Percentiles rank a stretch among this genome's conserved stretches.
Conservation (phyloP, 257 asterid genomes). For the Solanum rostratum region DNA sequence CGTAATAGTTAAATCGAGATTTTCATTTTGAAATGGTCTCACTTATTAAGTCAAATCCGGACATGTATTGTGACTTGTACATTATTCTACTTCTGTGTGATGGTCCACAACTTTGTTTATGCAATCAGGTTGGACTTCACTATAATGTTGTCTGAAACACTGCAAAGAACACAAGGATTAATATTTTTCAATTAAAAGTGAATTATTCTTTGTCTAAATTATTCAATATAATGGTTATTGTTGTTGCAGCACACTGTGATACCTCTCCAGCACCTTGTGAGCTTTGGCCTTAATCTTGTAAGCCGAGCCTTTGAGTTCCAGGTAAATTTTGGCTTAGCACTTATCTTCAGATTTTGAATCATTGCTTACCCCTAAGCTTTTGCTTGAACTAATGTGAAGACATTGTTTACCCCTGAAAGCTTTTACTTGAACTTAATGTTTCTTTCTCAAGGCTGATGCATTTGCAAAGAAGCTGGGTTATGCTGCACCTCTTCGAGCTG, state of each 20-base stretch:
- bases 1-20: not conserved
- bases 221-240: conserved; percentile 1
- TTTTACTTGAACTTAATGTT: not conserved
- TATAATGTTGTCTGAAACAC: not conserved
- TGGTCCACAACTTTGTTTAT: not conserved
- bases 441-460: conserved; percentile 71
- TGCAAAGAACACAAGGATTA: not conserved
- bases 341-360: not conserved
- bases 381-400: not conserved
- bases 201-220: not conserved
- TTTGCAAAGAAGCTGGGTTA: conserved; percentile 93
- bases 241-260: conserved; percentile 85
- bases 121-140: not conserved
- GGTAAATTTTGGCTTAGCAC: conserved; percentile 32
- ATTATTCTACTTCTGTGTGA: not conserved
- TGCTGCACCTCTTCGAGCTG: conserved; percentile 70
- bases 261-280: conserved; percentile 87
- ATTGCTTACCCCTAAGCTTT: not conserved
- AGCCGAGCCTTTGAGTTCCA: conserved; percentile 96
- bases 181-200: not conserved
- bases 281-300: conserved; percentile 79
- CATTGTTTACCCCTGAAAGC: not conserved
- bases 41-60: not conserved
- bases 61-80: not conserved
- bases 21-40: not conserved